Base-by-base conservation (phyloP, 208 protist species). In the Strigomonas culicis region DNA sequence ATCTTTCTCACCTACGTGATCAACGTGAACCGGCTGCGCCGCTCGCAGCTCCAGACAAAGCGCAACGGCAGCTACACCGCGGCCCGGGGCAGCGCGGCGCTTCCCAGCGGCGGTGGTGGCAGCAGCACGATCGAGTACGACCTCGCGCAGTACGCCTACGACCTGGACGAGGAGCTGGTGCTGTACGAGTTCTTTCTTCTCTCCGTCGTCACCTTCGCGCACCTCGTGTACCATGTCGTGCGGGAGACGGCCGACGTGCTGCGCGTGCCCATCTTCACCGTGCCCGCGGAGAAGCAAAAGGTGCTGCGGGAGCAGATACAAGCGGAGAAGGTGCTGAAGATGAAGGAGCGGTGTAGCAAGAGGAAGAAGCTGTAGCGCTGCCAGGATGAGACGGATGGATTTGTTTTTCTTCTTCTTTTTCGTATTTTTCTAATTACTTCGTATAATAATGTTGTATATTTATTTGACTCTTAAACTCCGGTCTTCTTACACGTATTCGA, bases 161-260 rank as follows among this genome's bases (percentile, higher is more conserved):
- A 73, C 51, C 51, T 81, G 13, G 73, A 86, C 30, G 84, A 90
- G 57, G 72, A 89, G 62, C 57, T 85, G 13, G 53, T 82, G 2
- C 30, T 91, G 28, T 88, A 74, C 69, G 76, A 80, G 69, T 84
- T 94, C 61, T 90, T 94, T 34, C 30, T 53, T 1, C 30, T 91
- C 4, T 83, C 81, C 19, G 62, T 75, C 11, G 32, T 84, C 10
- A 73, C 79, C 0, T 88, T 91, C 50, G 60, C 66, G 6, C 87
- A 93, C 46, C 59, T 93, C 27, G 84, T 79, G 39, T 80, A 65
- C 70, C 65, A 62, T 27, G 71, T 80, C 6, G 62, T 84, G 43
- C 28, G 68, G 4, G 82, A 89, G 31, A 82, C 62, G 43, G 66
- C 82, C 10, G 34, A 21, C 0, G 76, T 71, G n/a, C 72, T 93